Evolutionary conservation across 2,329 filamentous ascomycete species (phyloP).

Genomic region (Lecanicillium sp.): DNA sequence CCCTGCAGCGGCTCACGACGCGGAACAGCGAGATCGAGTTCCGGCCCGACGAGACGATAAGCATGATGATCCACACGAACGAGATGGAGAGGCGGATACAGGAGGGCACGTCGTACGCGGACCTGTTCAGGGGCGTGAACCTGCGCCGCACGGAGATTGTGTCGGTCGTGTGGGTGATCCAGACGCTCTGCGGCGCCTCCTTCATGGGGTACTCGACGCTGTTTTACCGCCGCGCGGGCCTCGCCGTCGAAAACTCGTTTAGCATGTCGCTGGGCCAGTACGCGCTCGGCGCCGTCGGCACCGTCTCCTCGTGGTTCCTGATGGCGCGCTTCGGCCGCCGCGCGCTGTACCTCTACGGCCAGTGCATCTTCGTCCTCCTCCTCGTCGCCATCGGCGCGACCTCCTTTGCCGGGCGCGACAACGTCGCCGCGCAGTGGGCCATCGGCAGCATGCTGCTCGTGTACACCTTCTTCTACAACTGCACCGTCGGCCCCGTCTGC

Average conservation of each 20-base stretch:
- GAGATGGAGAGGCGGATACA: conserved; percentile 37
- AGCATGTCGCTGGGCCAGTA: conserved; percentile 32
- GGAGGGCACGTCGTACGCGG: conserved; percentile 36
- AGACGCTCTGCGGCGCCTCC: conserved; percentile 33
- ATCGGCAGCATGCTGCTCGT: conserved; percentile 34
- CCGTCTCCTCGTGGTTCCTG: conserved; percentile 33
- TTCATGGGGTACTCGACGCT: conserved; percentile 55
- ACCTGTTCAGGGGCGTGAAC: conserved; percentile 43
- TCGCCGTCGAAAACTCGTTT: conserved; percentile 32
- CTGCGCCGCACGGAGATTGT: conserved; percentile 41
- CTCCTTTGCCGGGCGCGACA: conserved; percentile 26
- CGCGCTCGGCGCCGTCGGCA: conserved; percentile 32
- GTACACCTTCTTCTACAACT: conserved; percentile 39
- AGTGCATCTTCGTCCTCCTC: conserved; percentile 27
- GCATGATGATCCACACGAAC: conserved; percentile 48
- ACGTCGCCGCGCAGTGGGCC: conserved; percentile 31
- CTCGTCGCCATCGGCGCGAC: conserved; percentile 34
- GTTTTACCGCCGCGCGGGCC: conserved; percentile 39
- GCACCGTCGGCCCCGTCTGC: conserved; percentile 52
- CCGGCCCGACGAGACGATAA: conserved; percentile 38
- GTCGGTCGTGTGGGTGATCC: conserved; percentile 37
- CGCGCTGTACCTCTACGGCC: conserved; percentile 32
- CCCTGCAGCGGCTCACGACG: conserved; percentile 34
- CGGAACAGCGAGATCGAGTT: conserved; percentile 31
- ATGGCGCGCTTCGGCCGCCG: conserved; percentile 33